Evolutionary conservation across 164 flowering plant species (phyloP), one percentile per base, ranked within the genome.

Genomic region (Vitis rotundifolia): DNA sequence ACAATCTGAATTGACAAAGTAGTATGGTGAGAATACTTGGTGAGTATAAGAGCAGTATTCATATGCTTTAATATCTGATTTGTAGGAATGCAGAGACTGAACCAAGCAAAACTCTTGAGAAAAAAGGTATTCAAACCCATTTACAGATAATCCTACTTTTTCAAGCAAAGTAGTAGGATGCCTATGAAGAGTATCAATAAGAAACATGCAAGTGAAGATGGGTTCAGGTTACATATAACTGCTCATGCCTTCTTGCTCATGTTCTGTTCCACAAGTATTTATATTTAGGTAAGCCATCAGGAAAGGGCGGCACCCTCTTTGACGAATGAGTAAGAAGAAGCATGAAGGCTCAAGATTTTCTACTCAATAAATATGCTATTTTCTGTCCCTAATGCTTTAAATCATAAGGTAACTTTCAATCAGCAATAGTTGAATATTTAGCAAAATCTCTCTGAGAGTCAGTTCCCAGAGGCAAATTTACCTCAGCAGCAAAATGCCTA

Each of bases 401-500:
- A 11, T 53, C 56, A 12, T 13, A 53, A 13, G 5, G 56, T 53
- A 53, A 14, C 14, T 53, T 53, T 53, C 56, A 15, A 13, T 13
- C 14, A 53, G 56, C 14, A 53, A n/a, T 13, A 0, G n/a, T 13
- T 11, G 0, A 13, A n/a, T 9, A 53, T n/a, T 53, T 53, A 53
- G 56, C 15, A 53, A 13, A 53, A 11, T 14, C 56, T 53, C 56
- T 11, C 7, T 14, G 2, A 53, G 56, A 53, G 19, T 62, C 2
- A 16, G 18, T 64, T 16, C 1, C 13, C 70, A 62, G 22, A 66
- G 16, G 48, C 9, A n/a, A 26, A 48, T 44, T 59, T 77, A 93
- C 98, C 88, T 89, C 86, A 65, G 90, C 73, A 77, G 93, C 84
- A 77, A 90, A 79, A 81, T 93, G 93, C 77, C 92, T 83, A 64